phyloP scores from a whole-genome alignment of 192 early-diverging fungal genomes.

The Phlyctochytrium bullatum region DNA sequence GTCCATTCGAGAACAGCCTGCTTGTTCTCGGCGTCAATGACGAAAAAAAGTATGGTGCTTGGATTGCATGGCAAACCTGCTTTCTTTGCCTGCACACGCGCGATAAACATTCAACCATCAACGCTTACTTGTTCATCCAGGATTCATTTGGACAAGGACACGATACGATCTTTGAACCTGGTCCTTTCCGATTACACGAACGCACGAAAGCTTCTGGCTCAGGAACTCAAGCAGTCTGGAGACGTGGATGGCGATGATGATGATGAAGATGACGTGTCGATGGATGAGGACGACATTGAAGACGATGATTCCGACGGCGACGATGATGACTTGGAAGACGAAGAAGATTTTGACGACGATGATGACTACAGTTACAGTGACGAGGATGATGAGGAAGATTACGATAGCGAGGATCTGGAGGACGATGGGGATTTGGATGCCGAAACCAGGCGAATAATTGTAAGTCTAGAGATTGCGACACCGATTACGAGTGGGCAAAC shows the following conservation, averaged over 20 bases:
- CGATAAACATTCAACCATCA: too few species aligned
- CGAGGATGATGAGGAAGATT: conserved; percentile 5
- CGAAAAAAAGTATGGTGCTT: too few species aligned
- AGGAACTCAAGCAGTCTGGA: not conserved
- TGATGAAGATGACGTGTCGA: conserved; percentile 7
- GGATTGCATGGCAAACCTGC: too few species aligned
- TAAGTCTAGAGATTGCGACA: not conserved
- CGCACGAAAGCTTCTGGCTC: conserved; percentile 9
- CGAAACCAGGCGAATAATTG: conserved; percentile 3
- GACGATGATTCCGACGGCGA: not conserved
- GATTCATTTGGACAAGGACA: conserved; percentile 2
- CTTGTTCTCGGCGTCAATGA: too few species aligned
- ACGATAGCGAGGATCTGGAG: not conserved
- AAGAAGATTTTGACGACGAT: conserved; percentile 21
- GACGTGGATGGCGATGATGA: conserved; percentile 12
- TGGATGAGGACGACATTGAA: conserved; percentile 21
- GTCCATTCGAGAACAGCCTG: too few species aligned
- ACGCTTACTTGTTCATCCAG: too few species aligned
- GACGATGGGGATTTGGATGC: conserved; percentile 3
- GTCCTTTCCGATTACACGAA: conserved; percentile 21
- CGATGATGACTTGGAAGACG: conserved; percentile 3
- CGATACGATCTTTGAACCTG: conserved; percentile 2
- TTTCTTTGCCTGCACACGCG: too few species aligned
- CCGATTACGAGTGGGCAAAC: not conserved
- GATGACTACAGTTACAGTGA: conserved; percentile 2